Evolutionary conservation across 495 filamentous ascomycete genomes (phyloP), one percentile per base, ranked within the genome.

Genomic region (Cercophora scortea): DNA sequence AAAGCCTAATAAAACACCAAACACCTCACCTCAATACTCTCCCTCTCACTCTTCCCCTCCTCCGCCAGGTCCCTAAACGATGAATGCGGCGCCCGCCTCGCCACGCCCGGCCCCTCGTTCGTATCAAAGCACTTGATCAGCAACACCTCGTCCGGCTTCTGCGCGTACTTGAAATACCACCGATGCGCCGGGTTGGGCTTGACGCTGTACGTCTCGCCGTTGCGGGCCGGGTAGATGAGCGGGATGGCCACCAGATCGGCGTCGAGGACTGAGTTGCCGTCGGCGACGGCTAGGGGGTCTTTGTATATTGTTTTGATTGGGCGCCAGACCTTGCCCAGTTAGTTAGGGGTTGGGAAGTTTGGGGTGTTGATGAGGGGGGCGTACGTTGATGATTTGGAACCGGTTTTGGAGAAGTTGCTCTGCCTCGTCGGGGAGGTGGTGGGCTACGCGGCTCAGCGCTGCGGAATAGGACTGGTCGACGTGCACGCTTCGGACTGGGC

Each of bases 151-250:
- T 78, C 68, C 9, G 83, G 80, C 11, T 68, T 70, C 60, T 81
- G 74, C 4, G 80, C 81, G 51, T 78, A 81, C 79, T 86, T 85
- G 68, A 90, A 95, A 63, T 79, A 81, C 87, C 88, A 94, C 59
- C 74, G 65, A 67, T 88, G 82, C 2, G 47, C 58, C 3, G 68
- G 59, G 52, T 77, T 77, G 44, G 78, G 74, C 51, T 70, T 68
- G 19, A 92, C 86, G 0, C 73, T 75, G 51, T 83, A 81, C 2
- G 87, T 90, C 73, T 88, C 86, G 82, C 77, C 50, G 8, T 45
- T 18, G 43, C 47, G 48, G 82, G 67, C 25, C 1, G 13, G 5
- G 69, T 90, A 90, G 49, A 89, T 74, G 52, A 90, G 84, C 55
- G 83, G 69, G 5, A 89, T 68, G 0, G 74, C 63, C 6, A 90